Evolutionary conservation across 352 stramenopile species (phyloP).

Genomic region (Phytophthora aleatoria): DNA sequence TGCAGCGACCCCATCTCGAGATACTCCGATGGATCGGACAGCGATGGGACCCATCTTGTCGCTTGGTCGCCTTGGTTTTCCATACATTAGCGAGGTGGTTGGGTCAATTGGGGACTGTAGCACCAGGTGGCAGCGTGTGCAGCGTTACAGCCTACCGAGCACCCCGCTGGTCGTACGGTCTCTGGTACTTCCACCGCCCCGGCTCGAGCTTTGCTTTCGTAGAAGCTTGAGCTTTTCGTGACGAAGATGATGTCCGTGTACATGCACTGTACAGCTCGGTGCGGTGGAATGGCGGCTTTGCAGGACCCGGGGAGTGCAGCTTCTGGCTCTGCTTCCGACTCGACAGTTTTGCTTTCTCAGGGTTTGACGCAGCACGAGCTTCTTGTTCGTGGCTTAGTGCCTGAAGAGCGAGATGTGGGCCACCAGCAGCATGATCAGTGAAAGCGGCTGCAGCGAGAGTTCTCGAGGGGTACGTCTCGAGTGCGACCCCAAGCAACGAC

Average conservation of each 20-base stretch:
- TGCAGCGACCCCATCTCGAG: constrained; percentile 29
- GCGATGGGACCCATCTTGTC: constrained; percentile 9
- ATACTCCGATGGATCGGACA: constrained; percentile 19
- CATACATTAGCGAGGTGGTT: neutral
- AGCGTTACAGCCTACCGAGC: constrained; percentile 13
- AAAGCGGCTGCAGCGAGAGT: constrained; percentile 34
- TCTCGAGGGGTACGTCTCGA: constrained; percentile 31
- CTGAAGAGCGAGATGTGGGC: constrained; percentile 31
- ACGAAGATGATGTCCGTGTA: constrained; percentile 14
- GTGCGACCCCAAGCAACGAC: constrained; percentile 22
- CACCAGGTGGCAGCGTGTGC: neutral
- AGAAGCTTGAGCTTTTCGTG: constrained; percentile 8
- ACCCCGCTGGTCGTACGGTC: constrained; percentile 19
- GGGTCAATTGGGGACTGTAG: neutral
- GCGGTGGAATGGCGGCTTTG: constrained; percentile 13
- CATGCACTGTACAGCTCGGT: constrained; percentile 1
- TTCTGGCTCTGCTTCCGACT: constrained; percentile 29
- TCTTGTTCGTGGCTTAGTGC: constrained; percentile 9
- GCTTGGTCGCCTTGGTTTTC: constrained; percentile 11
- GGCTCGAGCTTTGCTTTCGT: constrained; percentile 9
- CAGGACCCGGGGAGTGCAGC: constrained; percentile 7
- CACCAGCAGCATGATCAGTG: constrained; percentile 39
- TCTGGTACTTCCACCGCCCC: constrained; percentile 20
- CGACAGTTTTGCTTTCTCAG: constrained; percentile 30
- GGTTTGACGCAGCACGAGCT: constrained; percentile 7